Conservation (phyloP, 192 early-diverging fungal genomes). For the Jimgerdemannia flammicorona region DNA sequence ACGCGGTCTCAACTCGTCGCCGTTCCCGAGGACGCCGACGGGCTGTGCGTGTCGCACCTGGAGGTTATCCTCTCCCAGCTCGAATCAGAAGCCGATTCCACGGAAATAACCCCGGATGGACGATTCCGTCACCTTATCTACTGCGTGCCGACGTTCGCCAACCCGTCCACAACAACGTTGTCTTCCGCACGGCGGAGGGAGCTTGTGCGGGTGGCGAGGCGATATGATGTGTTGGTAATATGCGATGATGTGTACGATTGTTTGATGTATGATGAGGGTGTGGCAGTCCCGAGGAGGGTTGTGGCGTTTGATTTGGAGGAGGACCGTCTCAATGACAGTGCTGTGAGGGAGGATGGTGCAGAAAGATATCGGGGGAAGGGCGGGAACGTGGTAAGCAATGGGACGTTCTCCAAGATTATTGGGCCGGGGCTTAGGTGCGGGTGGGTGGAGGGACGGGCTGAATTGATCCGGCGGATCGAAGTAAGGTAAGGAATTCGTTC, state of each 20-base stretch:
- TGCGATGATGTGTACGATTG: slow-evolving; percentile 37
- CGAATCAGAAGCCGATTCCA: neutral
- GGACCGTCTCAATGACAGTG: neutral
- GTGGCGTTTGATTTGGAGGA: slow-evolving; percentile 18
- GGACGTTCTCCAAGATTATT: slow-evolving; percentile 30
- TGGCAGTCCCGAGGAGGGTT: neutral
- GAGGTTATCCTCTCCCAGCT: slow-evolving; percentile 6
- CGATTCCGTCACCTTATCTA: slow-evolving; percentile 9
- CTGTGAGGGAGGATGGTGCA: neutral
- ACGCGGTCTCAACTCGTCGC: slow-evolving; percentile 16
- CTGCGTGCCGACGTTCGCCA: slow-evolving; percentile 30
- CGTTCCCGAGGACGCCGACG: slow-evolving; percentile 12
- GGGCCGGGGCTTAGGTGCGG: slow-evolving; percentile 22
- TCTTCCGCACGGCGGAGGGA: slow-evolving; percentile 1
- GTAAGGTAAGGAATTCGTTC: slow-evolving; percentile 7
- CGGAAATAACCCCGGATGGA: neutral
- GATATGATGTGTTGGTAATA: slow-evolving; percentile 23
- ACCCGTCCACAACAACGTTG: slow-evolving; percentile 24
- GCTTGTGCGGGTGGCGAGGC: slow-evolving; percentile 18
- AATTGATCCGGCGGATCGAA: slow-evolving; percentile 12
- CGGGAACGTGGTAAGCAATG: slow-evolving; percentile 18
- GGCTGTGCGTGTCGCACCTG: slow-evolving; percentile 6
- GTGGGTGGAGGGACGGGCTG: slow-evolving; percentile 19
- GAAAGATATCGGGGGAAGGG: too few species aligned
- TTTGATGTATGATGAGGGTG: slow-evolving; percentile 12